phyloP scores from a whole-genome alignment of 495 filamentous ascomycete species.

The Choiromyces venosus region DNA sequence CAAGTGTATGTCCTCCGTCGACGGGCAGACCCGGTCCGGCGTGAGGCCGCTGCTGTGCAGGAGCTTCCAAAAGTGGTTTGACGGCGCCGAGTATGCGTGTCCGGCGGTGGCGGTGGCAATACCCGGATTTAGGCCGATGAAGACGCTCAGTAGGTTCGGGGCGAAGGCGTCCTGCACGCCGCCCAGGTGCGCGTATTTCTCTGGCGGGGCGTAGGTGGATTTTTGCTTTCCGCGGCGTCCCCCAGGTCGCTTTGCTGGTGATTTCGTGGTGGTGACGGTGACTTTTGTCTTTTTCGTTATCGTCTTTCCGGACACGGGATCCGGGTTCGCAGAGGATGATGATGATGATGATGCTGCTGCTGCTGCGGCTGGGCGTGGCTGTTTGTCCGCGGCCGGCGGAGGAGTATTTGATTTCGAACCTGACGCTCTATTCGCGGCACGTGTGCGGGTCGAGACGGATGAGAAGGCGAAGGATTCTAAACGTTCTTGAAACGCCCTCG shows the following conservation, averaged over 20 bases:
- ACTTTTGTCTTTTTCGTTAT: not conserved
- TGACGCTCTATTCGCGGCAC: not conserved
- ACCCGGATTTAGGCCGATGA: constrained; percentile 89
- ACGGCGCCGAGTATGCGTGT: constrained; percentile 86
- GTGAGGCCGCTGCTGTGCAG: constrained; percentile 72
- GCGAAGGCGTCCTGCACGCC: constrained; percentile 70
- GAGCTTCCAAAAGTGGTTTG: constrained; percentile 91
- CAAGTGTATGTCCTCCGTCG: constrained; percentile 64
- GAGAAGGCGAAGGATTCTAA: not conserved
- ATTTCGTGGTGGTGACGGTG: not conserved
- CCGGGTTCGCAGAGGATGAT: not conserved
- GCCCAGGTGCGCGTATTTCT: constrained; percentile 62
- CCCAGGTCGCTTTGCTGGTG: not conserved
- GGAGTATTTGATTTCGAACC: not conserved
- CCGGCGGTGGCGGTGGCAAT: constrained; percentile 69
- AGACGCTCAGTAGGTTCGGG: constrained; percentile 70
- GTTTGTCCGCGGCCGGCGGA: not conserved
- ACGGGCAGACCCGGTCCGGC: constrained; percentile 51
- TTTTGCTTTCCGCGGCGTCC: constrained; percentile 11
- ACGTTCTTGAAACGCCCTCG: not conserved
- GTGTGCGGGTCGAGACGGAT: not conserved
- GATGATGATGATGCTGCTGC: no score
- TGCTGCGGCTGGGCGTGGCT: not conserved
- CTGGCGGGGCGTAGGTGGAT: constrained; percentile 58
- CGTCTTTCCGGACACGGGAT: not conserved